Evolutionary conservation across 768 basidiomycete species (phyloP), one percentile per base, ranked within the genome.

Genomic region (Tylopilus rubrobrunneus): DNA sequence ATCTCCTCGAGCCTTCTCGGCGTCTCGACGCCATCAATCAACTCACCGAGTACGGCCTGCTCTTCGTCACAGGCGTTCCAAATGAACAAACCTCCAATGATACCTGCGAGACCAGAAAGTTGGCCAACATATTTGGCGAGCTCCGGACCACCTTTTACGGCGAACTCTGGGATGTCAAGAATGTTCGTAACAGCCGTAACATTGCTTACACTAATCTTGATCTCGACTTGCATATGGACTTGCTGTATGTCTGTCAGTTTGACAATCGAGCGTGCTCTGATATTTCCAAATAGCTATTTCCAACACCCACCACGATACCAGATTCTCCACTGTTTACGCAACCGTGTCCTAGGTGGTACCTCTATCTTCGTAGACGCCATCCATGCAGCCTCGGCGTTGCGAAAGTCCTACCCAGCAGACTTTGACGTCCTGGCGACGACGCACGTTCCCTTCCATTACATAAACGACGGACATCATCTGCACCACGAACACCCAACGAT

Each of bases 151-250:
- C 94, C 9, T 95, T 98, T 68, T 99, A 99, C 60, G 96, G 96
- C 0, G 75, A 78, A 43, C 65, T 87, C 1, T 98, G 93, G 92
- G 84, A 97, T 67, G 95, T 98, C 27, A 82, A 83, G 72, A 90
- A 85, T 56, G 62, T 84, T 39, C 73, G 69, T 40, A 77, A 90
- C 51, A 89, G 89, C 63, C 80, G 77, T 59, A 99, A 99, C 68
- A 92, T 99, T 52, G 96, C 96, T 4, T 98, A 97, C 67, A 99
- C 96, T 12, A 85, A 93, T 67, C 76, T 97, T 25, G 79, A 90
- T 60, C 76, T 99, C 9, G 95, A 87, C 0, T 66, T 95, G 21
- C 95, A 98, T 64, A 91, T 92, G 88, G 96, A 98, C 73, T 74
- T 98, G 0, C 71, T 89, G 92, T 95, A 64, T 58, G 92, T 78